Conservation (phyloP, 768 basidiomycete genomes). For the Mrakia frigida region DNA sequence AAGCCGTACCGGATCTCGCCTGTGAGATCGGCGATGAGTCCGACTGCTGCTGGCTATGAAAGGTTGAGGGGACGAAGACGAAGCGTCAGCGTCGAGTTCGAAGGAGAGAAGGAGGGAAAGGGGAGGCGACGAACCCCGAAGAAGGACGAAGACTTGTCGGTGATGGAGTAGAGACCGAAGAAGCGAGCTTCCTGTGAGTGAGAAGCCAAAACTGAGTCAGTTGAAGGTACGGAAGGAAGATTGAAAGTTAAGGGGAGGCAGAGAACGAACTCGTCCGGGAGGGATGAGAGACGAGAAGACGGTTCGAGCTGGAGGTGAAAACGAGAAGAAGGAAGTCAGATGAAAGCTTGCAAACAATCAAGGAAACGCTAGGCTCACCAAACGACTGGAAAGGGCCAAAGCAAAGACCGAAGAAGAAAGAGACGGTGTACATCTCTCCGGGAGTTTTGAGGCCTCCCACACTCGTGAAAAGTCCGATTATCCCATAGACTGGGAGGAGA, state of each 20-base stretch:
- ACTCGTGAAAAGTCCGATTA: slow-evolving; percentile 45
- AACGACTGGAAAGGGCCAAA: slow-evolving; percentile 87
- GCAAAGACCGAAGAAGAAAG: slow-evolving; percentile 64
- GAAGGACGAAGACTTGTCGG: slow-evolving; percentile 76
- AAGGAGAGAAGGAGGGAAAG: not conserved
- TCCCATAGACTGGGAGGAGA: slow-evolving; percentile 71
- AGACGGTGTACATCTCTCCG: slow-evolving; percentile 78
- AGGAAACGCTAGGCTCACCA: not conserved
- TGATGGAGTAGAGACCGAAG: slow-evolving; percentile 80
- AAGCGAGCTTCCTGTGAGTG: slow-evolving; percentile 81
- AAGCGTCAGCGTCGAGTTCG: not conserved
- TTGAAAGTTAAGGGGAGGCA: not conserved
- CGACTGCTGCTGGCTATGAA: slow-evolving; percentile 67
- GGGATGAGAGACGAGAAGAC: slow-evolving; percentile 84
- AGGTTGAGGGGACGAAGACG: not conserved
- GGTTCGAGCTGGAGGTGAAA: slow-evolving; percentile 59
- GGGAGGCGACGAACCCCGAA: slow-evolving; percentile 52
- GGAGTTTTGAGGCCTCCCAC: slow-evolving; percentile 73
- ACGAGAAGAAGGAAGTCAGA: not conserved
- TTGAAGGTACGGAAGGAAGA: not conserved
- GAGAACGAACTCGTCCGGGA: slow-evolving; percentile 41
- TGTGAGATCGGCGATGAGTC: slow-evolving; percentile 76
- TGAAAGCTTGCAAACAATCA: not conserved
- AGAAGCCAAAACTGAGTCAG: too few relatives aligned
- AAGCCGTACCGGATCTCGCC: slow-evolving; percentile 90